Evolutionary conservation across 2,329 filamentous ascomycete genomes (phyloP), one percentile per base, ranked within the genome.

Genomic region (Penicillium sp.): DNA sequence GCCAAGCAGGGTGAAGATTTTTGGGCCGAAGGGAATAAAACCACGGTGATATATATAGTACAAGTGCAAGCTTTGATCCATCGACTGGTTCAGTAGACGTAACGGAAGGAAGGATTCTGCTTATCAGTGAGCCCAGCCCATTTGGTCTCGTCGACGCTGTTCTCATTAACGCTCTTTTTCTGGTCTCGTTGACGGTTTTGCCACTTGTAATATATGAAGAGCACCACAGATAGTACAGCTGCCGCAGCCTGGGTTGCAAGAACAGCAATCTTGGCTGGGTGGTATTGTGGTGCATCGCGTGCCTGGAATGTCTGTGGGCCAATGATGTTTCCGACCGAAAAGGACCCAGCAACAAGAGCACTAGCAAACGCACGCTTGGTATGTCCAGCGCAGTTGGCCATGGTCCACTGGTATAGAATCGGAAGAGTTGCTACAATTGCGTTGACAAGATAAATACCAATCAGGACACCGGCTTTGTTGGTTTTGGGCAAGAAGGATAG

Each of bases 291-390:
- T 13, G 78, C 76, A 63, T 79, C 72, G 9, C 69, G 68, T 6
- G 68, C 68, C 58, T 75, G 75, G 65, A 80, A 80, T 0, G 76
- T 78, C 56, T 79, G 76, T 4, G 78, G 76, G 0, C 76, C 77
- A 31, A 80, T 72, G 56, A 80, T 78, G 53, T 79, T 79, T n/a
- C 75, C 76, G 9, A 77, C 65, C 13, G 72, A 74, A 61, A 78
- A 79, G 2, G 71, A 70, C n/a, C 78, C 73, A 10, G 79, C 72
- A 2, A 79, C 69, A 5, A 81, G 61, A 0, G 78, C 79, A 38
- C 78, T 79, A 25, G 76, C 71, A 6, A 79, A 79, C 16, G 78
- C 76, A 50, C 80, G 79, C 65, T 82, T 82, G 3, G 78, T 79
- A 55, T 81, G 76, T 0, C 79, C 79, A 2, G 78, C 79, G 15